Base-by-base conservation (phyloP, 441 rosid species). In the Rhodomyrtus psidioides region DNA sequence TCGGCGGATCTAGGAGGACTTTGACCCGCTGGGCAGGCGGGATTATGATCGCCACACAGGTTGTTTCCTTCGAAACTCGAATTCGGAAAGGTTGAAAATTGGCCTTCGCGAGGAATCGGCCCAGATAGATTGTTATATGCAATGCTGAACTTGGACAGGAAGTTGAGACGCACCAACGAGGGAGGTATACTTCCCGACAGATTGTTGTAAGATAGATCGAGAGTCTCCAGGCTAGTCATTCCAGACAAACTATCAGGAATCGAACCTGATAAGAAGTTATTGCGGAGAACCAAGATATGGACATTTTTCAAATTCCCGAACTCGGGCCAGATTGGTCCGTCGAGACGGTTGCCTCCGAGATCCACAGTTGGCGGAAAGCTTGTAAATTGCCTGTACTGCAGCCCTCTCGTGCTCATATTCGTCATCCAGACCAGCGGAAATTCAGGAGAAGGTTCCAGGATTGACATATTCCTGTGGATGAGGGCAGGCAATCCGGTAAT, bases 381-480 rank as follows among this genome's bases (percentile, higher is more conserved):
- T 34, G 44, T 21, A 30, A 65, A 21, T 65, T 65, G 44, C 4
- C 10, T 0, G 46, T 65, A 34, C 44, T 34, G 76, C 46, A 19
- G 76, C 46, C 23, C 14, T 7, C 12, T 30, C 24, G 5, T 2
- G 46, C 2, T 65, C 76, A 17, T 16, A 30, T 34, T 9, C 86
- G 92, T 87, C 87, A 87, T 94, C 93, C 89, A 74, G 88, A 94
- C 93, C 17, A 95, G 92, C 2, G 98, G 95, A 85, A 96, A 92
- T 86, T 93, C 95, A 0, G 91, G 91, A 24, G 94, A 93, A 42
- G 95, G 93, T 53, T 90, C 95, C 84, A 92, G 88, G 30, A 94
- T 75, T 8, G 95, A 91, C 88, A 91, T 89, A 70, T 59, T 91
- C 82, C 90, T 84, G 84, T 49, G 59, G 34, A 93, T 91, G 85